These are phyloP conservation scores for Auriculariales sp. DNA, from an alignment of 768 basidiomycete genomes.

Conservation along the genomic window DNA sequence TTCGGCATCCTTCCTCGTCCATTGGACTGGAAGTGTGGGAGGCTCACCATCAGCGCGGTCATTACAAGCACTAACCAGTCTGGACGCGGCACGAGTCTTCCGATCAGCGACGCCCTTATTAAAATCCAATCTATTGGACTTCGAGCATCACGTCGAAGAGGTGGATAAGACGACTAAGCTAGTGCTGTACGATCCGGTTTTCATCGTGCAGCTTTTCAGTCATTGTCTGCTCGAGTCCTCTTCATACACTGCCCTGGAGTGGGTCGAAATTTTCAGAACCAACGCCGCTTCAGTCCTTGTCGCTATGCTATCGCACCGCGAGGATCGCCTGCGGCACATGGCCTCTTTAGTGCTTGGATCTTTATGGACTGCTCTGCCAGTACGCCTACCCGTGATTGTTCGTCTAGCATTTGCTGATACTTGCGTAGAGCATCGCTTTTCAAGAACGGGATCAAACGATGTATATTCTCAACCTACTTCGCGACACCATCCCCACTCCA, in stretches of 20 bases:
- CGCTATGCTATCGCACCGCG: slow-evolving; percentile 54
- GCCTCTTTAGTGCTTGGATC: slow-evolving; percentile 47
- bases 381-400: slow-evolving; percentile 17
- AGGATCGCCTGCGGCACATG: slow-evolving; percentile 41
- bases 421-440: slow-evolving; percentile 39
- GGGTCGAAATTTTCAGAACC: slow-evolving; percentile 77
- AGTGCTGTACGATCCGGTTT: slow-evolving; percentile 65
- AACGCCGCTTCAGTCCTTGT: slow-evolving; percentile 65
- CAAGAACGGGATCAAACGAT: slow-evolving; percentile 65
- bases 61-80: slow-evolving; percentile 50
- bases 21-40: slow-evolving; percentile 33
- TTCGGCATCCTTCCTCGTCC: slow-evolving; percentile 40
- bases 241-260: slow-evolving; percentile 48
- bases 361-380: slow-evolving; percentile 49
- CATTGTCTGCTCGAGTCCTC: slow-evolving; percentile 46
- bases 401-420: background rate
- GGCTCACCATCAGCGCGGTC: slow-evolving; percentile 29
- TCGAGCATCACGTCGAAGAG: slow-evolving; percentile 16
- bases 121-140: slow-evolving; percentile 32
- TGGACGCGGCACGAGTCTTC: slow-evolving; percentile 57
- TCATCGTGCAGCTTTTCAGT: slow-evolving; percentile 52
- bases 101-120: slow-evolving; percentile 54
- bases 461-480: slow-evolving; percentile 53
- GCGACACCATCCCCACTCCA: slow-evolving; percentile 35
- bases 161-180: slow-evolving; percentile 18